These are phyloP conservation scores for Aspergillus proliferans DNA, from an alignment of 2,329 filamentous ascomycete species.

Conservation along the genomic window DNA sequence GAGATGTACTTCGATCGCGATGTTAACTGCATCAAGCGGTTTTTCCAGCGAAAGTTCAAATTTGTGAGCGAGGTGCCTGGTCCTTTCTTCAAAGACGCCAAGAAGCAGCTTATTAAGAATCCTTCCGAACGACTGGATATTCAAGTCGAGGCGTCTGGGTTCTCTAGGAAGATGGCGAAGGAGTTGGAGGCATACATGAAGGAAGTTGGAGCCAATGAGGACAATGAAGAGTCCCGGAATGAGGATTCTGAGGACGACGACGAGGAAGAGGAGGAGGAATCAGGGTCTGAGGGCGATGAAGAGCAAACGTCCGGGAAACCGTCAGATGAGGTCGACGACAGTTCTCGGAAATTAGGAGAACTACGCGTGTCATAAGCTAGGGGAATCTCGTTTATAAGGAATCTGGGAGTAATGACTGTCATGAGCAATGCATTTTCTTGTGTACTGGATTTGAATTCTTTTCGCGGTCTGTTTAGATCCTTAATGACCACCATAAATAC, in stretches of 20 bases:
- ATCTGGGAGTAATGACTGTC: conserved; percentile 19
- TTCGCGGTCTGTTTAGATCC: conserved; percentile 8
- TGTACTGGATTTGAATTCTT: background rate
- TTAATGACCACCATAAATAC: background rate
- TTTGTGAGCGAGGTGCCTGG: conserved; percentile 77
- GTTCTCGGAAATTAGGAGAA: conserved; percentile 24
- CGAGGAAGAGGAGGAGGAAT: conserved; percentile 23
- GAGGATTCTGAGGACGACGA: conserved; percentile 39
- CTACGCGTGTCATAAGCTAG: conserved; percentile 25
- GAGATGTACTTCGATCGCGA: conserved; percentile 98
- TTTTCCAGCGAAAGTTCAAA: conserved; percentile 82
- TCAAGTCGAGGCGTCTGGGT: conserved; percentile 84
- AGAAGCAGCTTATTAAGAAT: conserved; percentile 60
- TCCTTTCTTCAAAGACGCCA: conserved; percentile 78
- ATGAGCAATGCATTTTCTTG: conserved; percentile 11
- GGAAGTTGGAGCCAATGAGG: conserved; percentile 55
- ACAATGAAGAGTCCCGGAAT: conserved; percentile 36
- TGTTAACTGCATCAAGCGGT: conserved; percentile 89
- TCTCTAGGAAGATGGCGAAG: conserved; percentile 94
- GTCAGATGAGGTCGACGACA: conserved; percentile 15
- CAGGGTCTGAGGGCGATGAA: conserved; percentile 25
- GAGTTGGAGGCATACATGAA: conserved; percentile 89
- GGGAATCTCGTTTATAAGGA: background rate
- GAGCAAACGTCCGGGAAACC: conserved; percentile 6
- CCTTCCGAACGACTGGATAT: conserved; percentile 70